phyloP scores from a whole-genome alignment of 768 basidiomycete species.

The Russula abietina region DNA sequence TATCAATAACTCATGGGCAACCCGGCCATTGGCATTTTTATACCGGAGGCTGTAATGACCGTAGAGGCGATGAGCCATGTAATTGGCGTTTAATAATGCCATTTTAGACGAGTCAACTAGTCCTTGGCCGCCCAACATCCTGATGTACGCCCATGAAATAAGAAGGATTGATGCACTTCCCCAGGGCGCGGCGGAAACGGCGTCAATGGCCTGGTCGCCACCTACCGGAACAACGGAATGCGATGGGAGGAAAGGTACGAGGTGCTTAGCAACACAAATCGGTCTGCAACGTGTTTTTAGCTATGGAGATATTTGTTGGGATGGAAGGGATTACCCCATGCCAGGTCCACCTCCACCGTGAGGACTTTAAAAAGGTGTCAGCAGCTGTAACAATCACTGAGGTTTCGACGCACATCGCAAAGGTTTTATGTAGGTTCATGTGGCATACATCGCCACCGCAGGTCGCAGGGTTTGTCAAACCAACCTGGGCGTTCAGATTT shows the following conservation, averaged over 20 bases:
- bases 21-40: constrained; percentile 84
- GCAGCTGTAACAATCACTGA: background rate
- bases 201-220: constrained; percentile 68
- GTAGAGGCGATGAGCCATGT: constrained; percentile 86
- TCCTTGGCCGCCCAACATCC: constrained; percentile 96
- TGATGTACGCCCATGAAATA: constrained; percentile 99
- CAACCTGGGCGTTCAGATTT: constrained; percentile 91
- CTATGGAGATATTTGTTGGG: background rate
- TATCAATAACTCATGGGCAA: constrained; percentile 93
- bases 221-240: constrained; percentile 71
- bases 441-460: constrained; percentile 98
- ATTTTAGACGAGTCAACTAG: constrained; percentile 79
- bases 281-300: constrained; percentile 44
- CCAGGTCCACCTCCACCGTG: constrained; percentile 98
- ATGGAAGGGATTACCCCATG: constrained; percentile 56
- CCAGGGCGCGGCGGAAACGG: constrained; percentile 88
- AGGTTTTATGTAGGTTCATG: constrained; percentile 97
- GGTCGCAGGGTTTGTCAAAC: constrained; percentile 86
- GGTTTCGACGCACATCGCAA: constrained; percentile 65
- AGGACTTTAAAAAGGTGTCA: constrained; percentile 45
- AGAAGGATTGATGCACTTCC: constrained; percentile 93
- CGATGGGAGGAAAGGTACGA: constrained; percentile 88
- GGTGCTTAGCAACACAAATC: constrained; percentile 90
- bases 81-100: constrained; percentile 93
- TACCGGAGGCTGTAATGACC: constrained; percentile 82